Evolutionary conservation across 2,329 filamentous ascomycete species (phyloP).

Genomic region (Meredithiella fracta): DNA sequence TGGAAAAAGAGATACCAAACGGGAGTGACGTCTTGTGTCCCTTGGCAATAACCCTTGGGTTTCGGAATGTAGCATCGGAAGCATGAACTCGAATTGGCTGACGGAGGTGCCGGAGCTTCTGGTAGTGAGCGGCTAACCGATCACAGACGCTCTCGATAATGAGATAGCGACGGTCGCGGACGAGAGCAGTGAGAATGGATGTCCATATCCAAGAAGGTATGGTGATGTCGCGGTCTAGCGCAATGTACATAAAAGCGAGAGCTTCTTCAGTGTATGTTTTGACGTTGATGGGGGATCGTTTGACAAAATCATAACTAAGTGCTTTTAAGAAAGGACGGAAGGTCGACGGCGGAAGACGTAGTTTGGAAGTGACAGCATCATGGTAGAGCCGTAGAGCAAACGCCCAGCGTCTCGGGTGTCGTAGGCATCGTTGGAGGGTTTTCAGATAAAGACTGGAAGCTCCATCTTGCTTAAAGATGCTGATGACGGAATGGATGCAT

Average conservation of each 20-base stretch:
- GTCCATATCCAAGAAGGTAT: constrained; percentile 7
- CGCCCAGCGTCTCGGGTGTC: constrained; percentile 18
- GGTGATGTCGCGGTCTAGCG: constrained; percentile 8
- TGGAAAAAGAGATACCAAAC: constrained; percentile 2
- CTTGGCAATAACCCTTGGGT: neutral
- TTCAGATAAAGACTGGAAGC: constrained; percentile 1
- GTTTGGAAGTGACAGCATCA: neutral
- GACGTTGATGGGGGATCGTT: neutral
- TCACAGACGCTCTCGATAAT: constrained; percentile 3
- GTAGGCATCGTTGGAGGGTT: constrained; percentile 19
- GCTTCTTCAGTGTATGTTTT: neutral
- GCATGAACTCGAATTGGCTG: constrained; percentile 8
- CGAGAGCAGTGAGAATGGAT: constrained; percentile 3
- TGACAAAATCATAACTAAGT: neutral
- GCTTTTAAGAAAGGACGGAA: constrained; percentile 9
- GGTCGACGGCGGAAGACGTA: constrained; percentile 2
- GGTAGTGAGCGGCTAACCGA: constrained; percentile 1
- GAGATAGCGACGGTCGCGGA: neutral
- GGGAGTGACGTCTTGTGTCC: constrained; percentile 4
- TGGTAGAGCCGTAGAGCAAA: constrained; percentile 16
- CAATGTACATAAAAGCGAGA: constrained; percentile 4
- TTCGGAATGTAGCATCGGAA: constrained; percentile 10
- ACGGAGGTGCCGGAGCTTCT: neutral
- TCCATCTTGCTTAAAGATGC: neutral
- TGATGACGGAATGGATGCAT: neutral